phyloP scores from a whole-genome alignment of 345 rosid genomes.

The Pelargonium nanum region DNA sequence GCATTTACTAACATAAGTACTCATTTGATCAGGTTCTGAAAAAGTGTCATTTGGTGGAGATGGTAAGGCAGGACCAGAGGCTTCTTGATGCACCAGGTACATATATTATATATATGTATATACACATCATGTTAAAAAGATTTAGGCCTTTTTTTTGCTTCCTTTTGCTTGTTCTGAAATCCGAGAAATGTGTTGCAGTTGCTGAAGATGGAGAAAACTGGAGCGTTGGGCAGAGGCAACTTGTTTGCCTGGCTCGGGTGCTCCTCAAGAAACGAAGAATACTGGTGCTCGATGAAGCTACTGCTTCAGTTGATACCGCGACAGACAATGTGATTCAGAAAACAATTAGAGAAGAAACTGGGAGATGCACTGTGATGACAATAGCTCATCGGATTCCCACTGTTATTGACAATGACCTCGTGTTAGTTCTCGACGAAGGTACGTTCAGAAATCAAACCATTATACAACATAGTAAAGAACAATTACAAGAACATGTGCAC shows the following conservation, averaged over 20 bases:
- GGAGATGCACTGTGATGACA: slow-evolving; percentile 64
- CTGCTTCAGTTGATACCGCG: slow-evolving; percentile 81
- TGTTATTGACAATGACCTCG: slow-evolving; percentile 70
- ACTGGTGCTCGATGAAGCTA: slow-evolving; percentile 74
- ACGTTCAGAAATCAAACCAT: background rate
- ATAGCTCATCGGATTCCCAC: slow-evolving; percentile 85
- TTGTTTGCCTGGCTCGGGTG: slow-evolving; percentile 70
- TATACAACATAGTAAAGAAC: slow-evolving; percentile 15
- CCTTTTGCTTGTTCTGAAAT: background rate
- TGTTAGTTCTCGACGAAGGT: slow-evolving; percentile 81
- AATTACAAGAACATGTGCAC: slow-evolving; percentile 15
- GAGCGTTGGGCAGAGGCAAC: slow-evolving; percentile 93
- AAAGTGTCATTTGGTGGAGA: slow-evolving; percentile 47
- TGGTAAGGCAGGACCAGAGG: slow-evolving; percentile 40
- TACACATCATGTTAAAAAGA: background rate
- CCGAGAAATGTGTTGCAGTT: slow-evolving; percentile 32
- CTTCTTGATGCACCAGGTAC: slow-evolving; percentile 52
- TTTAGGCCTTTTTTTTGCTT: background rate
- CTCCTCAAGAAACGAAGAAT: slow-evolving; percentile 58
- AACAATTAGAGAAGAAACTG: slow-evolving; percentile 65
- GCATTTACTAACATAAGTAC: background rate
- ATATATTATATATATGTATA: background rate
- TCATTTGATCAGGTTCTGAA: slow-evolving; percentile 29
- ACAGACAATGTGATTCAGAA: slow-evolving; percentile 69
- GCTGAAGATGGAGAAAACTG: slow-evolving; percentile 86